A percentile compares a stretch with the other conserved stretches of the same genome.
Conservation (phyloP, 1,284 basidiomycete genomes). For the Sanghuangporus sanghuang region DNA sequence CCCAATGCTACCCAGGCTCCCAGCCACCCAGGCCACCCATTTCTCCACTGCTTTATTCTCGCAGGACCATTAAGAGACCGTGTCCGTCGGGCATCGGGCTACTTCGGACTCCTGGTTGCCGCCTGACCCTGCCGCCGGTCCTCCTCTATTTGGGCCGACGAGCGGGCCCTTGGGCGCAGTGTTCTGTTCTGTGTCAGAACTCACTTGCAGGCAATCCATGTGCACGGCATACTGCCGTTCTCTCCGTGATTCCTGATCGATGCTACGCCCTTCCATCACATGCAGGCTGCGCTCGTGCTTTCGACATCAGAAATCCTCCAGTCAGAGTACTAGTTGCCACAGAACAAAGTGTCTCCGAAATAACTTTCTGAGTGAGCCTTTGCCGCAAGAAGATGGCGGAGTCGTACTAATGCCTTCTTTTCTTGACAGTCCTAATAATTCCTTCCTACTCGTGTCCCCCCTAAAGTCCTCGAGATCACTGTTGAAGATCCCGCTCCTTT, state of each 20-base stretch:
- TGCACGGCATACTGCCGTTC: slow-evolving; percentile 4
- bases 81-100: slow-evolving; percentile 7
- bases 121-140: slow-evolving; percentile 1
- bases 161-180: slow-evolving; percentile 3
- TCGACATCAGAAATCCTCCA: slow-evolving; percentile 12
- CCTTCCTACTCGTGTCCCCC: neutral
- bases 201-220: slow-evolving; percentile 8
- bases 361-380: slow-evolving; percentile 11
- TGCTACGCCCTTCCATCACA: slow-evolving; percentile 5
- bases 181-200: slow-evolving; percentile 13
- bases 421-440: neutral
- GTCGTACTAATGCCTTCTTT: slow-evolving; percentile 1
- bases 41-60: neutral
- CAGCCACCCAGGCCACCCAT: neutral
- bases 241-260: slow-evolving; percentile 9
- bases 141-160: neutral
- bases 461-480: neutral
- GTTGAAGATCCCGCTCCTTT: neutral
- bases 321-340: neutral
- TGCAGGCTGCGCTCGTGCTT: slow-evolving; percentile 12
- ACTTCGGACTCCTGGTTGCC: neutral
- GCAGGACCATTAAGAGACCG: neutral
- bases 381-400: slow-evolving; percentile 9
- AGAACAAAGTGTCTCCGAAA: neutral
- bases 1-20: neutral